phyloP scores from a whole-genome alignment of 2,329 filamentous ascomycete species.

The Rugonectria rugulosa region DNA sequence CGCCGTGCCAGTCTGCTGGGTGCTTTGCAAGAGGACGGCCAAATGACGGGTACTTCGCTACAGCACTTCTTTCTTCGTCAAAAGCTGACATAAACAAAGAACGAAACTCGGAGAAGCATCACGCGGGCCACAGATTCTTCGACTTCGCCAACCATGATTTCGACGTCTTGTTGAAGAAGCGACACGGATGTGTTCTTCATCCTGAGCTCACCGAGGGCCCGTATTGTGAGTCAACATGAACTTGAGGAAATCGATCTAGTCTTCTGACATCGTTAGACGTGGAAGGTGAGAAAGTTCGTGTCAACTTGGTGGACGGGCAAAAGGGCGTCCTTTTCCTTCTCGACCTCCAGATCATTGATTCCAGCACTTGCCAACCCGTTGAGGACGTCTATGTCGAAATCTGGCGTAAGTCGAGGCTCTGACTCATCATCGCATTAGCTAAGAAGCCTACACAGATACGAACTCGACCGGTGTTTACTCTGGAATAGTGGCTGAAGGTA shows the following conservation, averaged over 20 bases:
- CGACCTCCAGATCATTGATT: constrained; percentile 16
- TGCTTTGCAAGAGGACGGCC: neutral
- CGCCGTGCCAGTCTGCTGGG: neutral
- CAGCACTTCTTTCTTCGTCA: neutral
- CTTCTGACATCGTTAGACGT: neutral
- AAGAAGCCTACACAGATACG: neutral
- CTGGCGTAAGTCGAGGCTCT: constrained; percentile 1
- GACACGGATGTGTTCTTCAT: constrained; percentile 16
- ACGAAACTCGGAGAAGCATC: neutral
- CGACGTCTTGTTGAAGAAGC: neutral
- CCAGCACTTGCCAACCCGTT: constrained; percentile 7
- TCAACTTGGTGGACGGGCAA: constrained; percentile 4
- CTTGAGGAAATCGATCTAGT: neutral
- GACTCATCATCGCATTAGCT: neutral
- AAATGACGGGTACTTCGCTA: neutral
- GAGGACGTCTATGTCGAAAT: constrained; percentile 16
- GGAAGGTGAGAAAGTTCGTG: constrained; percentile 9
- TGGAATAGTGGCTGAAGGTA: constrained; percentile 44
- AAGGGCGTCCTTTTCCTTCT: constrained; percentile 4
- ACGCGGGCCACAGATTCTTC: neutral
- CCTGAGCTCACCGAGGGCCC: constrained; percentile 15
- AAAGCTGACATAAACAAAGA: neutral
- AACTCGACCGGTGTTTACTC: constrained; percentile 49
- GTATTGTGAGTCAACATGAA: neutral
- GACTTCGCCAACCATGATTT: neutral